Conservation (phyloP, 129 eudicot species). For the Solidago caesia region DNA sequence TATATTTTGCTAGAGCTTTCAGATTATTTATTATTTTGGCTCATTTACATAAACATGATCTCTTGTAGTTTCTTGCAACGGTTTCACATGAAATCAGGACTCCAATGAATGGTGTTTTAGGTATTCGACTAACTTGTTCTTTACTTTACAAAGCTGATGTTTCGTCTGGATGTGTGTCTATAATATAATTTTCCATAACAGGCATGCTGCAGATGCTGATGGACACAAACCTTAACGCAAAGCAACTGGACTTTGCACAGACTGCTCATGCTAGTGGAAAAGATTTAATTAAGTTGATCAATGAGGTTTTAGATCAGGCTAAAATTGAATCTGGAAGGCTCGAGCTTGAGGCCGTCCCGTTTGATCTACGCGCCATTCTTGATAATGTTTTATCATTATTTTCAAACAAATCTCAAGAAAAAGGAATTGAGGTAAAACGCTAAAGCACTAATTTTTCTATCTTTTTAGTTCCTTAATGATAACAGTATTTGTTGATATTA, state of each 20-base stretch:
- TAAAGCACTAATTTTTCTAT: background rate
- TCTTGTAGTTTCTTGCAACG: constrained; percentile 79
- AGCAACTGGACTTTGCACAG: constrained; percentile 73
- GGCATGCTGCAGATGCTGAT: constrained; percentile 96
- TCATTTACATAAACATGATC: constrained; percentile 6
- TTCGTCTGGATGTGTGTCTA: background rate
- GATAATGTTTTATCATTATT: constrained; percentile 72
- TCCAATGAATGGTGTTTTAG: constrained; percentile 95
- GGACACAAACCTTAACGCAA: constrained; percentile 70
- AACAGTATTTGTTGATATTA: background rate
- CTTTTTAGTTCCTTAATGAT: background rate
- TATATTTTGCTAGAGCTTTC: constrained; percentile 12
- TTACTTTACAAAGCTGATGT: constrained; percentile 6
- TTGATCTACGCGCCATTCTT: constrained; percentile 74
- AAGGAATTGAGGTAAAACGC: constrained; percentile 65
- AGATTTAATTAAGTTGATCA: constrained; percentile 69
- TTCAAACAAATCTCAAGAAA: constrained; percentile 71
- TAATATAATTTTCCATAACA: constrained; percentile 23
- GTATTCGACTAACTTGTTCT: constrained; percentile 27
- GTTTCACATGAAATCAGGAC: constrained; percentile 97
- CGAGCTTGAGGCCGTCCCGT: constrained; percentile 85
- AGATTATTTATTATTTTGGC: background rate
- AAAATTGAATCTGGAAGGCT: constrained; percentile 90
- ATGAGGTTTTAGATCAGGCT: constrained; percentile 89
- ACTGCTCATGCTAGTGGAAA: constrained; percentile 88